Evolutionary conservation across 2,329 filamentous ascomycete species (phyloP), one percentile per base, ranked within the genome.

Genomic region (Bipolaris sorokiniana): DNA sequence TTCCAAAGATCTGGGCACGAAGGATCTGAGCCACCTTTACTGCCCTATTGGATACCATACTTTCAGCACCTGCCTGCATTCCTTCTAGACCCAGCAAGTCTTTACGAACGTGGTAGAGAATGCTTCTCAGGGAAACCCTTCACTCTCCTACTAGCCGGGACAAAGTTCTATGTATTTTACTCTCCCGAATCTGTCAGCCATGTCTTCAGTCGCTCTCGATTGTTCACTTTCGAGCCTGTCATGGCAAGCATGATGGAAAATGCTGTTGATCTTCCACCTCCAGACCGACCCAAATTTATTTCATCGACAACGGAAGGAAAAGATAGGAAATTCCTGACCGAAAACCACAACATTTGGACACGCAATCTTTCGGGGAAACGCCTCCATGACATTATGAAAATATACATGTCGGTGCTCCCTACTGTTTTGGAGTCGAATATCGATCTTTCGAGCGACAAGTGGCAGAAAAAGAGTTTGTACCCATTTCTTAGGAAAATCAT

Each of bases 181-280:
- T 47, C 45, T 3, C 45, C 31, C 18, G 31, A 47, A 23, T 34
- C 45, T 23, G 45, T 47, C 31, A 36, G 20, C 13, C 7, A 47
- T 23, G 45, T 47, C 5, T 47, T 47, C 45, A 47, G 45, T 10
- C 45, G 45, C 2, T 47, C 45, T 47, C 31, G 45, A 6, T 7
- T 47, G 7, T 47, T 47, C 11, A 36, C 45, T 36, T 47, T 47
- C n/a, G 45, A 47, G 5, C 45, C 45, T 13, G 23, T 47, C 45
- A 47, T 47, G 45, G 31, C 45, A 36, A 47, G 45, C 33, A 47
- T 47, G 45, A 47, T 47, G 45, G 45, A 47, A 20, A 47, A 47
- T 34, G 45, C 16, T 18, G 45, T 47, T 23, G 20, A 47, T 6
- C 45, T 47, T 2, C 45, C 45, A 23, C 45, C 18, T 47, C 18